Conservation (phyloP, 306 rosid species). For the Gleditsia sinensis region DNA sequence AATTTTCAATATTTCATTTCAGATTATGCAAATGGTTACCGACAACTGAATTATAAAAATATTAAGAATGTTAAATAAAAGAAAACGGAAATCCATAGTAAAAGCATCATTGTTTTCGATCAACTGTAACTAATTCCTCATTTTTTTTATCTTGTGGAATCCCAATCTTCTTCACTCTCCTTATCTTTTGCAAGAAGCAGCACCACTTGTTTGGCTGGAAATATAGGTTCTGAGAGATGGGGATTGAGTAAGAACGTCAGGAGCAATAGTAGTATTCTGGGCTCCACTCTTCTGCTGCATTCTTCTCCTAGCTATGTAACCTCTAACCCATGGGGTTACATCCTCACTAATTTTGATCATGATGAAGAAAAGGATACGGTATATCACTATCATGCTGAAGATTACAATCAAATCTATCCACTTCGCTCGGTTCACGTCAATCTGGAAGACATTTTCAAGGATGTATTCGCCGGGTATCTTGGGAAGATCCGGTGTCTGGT, state of each 20-base stretch:
- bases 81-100: conserved; percentile 16
- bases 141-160: not conserved
- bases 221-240: conserved; percentile 82
- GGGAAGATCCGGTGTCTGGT: conserved; percentile 53
- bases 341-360: conserved; percentile 89
- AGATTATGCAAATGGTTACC: conserved; percentile 20
- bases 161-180: not conserved
- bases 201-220: conserved; percentile 26
- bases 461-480: conserved; percentile 87
- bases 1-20: no score
- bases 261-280: conserved; percentile 59
- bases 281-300: conserved; percentile 71
- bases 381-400: conserved; percentile 76
- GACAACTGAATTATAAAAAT: conserved; percentile 13
- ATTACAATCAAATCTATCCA: conserved; percentile 80
- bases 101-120: not conserved
- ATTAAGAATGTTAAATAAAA: conserved; percentile 15
- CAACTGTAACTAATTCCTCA: no score
- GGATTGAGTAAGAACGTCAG: conserved; percentile 76
- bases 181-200: conserved; percentile 32
- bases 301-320: conserved; percentile 86
- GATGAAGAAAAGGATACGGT: conserved; percentile 77
- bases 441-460: conserved; percentile 70
- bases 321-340: conserved; percentile 89
- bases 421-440: conserved; percentile 69